Evolutionary conservation across 2,329 filamentous ascomycete species (phyloP), one percentile per base, ranked within the genome.

Genomic region (Phaeosphaeria sp.): DNA sequence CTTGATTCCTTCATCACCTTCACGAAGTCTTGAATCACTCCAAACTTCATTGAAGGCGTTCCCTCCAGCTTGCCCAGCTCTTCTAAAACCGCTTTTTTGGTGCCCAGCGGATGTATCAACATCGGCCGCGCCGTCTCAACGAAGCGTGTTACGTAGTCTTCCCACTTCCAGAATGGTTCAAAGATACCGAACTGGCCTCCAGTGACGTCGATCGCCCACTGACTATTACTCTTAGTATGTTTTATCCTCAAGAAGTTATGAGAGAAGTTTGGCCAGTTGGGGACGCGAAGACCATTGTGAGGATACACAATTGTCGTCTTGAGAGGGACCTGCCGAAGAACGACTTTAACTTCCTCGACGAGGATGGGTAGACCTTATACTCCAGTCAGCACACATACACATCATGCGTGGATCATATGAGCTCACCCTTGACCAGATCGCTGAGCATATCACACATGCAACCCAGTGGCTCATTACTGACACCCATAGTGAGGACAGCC

Each of bases 401-500:
- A n/a, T n/a, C n/a, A n/a, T n/a, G n/a, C n/a, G n/a, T n/a, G n/a
- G n/a, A n/a, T n/a, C n/a, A n/a, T n/a, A n/a, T n/a, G n/a, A n/a
- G n/a, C 2, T 39, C 53, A 61, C 49, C 49, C 27, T 47, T 0
- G 2, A 51, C 1, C 0, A 58, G 42, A 11, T 6, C 33, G 3
- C 9, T 1, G 9, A 53, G 8, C 2, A 45, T 17, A 1, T 17
- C 9, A 18, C 55, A 40, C 48, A 59, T 42, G 9, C 33, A 55
- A 2, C 48, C 49, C 2, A 46, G 9, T 8, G 56, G 22, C 6
- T 62, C 59, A 2, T 56, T 22, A 22, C 59, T 59, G 1, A 8
- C 5, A 11, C 3, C 18, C 0, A 18, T 27, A 30, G 40, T 53
- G 13, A 62, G 51, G 3, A 59, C 18, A 1, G 24, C 48, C 6